A percentile compares a stretch with the other conserved stretches of the same genome.
phyloP scores from a whole-genome alignment of 352 stramenopile genomes.

The Albugo laibachii region DNA sequence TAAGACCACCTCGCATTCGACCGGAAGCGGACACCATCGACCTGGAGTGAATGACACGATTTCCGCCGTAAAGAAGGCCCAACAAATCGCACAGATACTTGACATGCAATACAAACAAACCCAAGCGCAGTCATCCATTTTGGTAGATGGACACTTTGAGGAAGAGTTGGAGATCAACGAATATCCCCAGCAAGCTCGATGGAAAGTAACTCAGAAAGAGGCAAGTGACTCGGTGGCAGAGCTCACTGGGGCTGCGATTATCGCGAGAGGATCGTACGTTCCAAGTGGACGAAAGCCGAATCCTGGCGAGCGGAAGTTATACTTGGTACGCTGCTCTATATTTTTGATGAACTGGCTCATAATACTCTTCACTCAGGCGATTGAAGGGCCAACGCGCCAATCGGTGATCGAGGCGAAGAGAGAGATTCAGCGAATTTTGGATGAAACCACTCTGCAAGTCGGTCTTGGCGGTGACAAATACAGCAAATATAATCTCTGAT shows the following conservation, averaged over 20 bases:
- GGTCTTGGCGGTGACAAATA: conserved; percentile 70
- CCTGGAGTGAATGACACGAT: conserved; percentile 19
- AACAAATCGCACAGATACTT: conserved; percentile 73
- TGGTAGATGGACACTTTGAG: conserved; percentile 43
- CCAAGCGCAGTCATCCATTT: conserved; percentile 13
- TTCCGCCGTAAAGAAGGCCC: conserved; percentile 55
- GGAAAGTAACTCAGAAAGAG: conserved; percentile 76
- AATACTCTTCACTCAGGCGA: conserved; percentile 20
- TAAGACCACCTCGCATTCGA: conserved; percentile 4
- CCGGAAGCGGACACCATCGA: conserved; percentile 6
- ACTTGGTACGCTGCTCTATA: conserved; percentile 41
- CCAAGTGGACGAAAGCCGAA: conserved; percentile 69
- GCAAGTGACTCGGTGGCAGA: conserved; percentile 72
- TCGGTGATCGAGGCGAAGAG: conserved; percentile 56
- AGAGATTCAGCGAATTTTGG: conserved; percentile 73
- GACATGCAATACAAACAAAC: conserved; percentile 56
- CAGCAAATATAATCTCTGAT: conserved; percentile 77
- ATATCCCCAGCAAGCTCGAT: conserved; percentile 82
- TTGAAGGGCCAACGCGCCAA: conserved; percentile 48
- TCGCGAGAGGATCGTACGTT: conserved; percentile 76
- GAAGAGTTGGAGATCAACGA: conserved; percentile 91
- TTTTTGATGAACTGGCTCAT: background rate
- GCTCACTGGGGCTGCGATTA: conserved; percentile 75
- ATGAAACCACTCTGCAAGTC: conserved; percentile 79
- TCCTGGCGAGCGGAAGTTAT: conserved; percentile 70